Evolutionary conservation across 2,329 filamentous ascomycete genomes (phyloP), one percentile per base, ranked within the genome.

Genomic region (Dichotomopilus funicola): DNA sequence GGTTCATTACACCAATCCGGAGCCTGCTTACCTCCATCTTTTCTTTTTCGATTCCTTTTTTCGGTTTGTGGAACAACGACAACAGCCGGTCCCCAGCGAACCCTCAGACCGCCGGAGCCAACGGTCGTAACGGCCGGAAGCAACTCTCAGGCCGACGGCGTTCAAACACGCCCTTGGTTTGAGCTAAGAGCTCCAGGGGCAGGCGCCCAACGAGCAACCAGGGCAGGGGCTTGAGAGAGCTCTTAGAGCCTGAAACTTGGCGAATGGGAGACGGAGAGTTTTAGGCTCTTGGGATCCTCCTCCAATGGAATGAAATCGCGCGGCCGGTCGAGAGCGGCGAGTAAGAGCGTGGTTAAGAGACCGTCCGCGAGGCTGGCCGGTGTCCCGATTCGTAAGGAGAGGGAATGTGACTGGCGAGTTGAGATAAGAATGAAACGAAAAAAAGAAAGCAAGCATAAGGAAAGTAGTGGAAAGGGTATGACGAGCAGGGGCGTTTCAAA

Each of bases 1-100:
- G 38, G 3, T 31, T 19, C 42, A n/a, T 8, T 38, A 42, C 5
- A 13, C 40, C 6, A 12, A n/a, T 42, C 40, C 11, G 40, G 40
- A 42, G 11, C 13, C 10, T 37, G 51, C 56, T 58, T 51, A 59
- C 56, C 56, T 59, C 56, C 56, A 59, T 59, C 43, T 41, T 52
- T 27, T 27, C 19, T 27, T 27, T 27, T 27, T 27, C 19, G 19
- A 27, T 27, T 27, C 19, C 19, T 27, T 27, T 27, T 27, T 27
- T 27, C 19, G 3, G 51, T 51, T 45, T 53, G 51, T 57, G 54
- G 7, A 51, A 57, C 53, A 12, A 6, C 19, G 46, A 27, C 51
- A 44, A 31, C 34, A 34, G 42, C 34, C 13, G 36, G 47, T 48
- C 34, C 19, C 6, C 41, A 12, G 46, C 19, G 47, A 53, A 31